phyloP scores from a whole-genome alignment of 495 filamentous ascomycete species.

The Penicillium cinerascens region DNA sequence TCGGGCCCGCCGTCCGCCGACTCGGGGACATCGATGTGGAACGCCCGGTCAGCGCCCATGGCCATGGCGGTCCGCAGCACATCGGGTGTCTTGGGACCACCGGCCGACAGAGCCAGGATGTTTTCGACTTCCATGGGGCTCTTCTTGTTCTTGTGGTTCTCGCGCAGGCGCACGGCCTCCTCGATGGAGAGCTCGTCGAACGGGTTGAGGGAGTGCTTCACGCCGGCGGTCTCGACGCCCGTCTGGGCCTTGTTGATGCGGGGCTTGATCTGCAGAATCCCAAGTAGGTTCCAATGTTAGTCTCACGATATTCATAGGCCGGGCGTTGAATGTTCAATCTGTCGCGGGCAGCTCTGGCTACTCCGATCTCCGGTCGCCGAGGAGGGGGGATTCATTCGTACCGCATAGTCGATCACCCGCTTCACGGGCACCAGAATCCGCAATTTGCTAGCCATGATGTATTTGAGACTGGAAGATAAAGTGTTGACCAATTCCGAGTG shows the following conservation, averaged over 20 bases:
- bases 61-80: conserved; percentile 94
- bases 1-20: conserved; percentile 59
- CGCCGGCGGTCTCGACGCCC: conserved; percentile 82
- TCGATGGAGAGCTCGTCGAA: conserved; percentile 98
- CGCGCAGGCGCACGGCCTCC: conserved; percentile 89
- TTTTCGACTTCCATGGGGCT: conserved; percentile 62
- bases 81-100: conserved; percentile 81
- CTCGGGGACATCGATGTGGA: conserved; percentile 74
- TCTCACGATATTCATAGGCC: not conserved
- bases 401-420: conserved; percentile 98
- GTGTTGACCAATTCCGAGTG: conserved; percentile 13
- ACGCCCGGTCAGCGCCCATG: conserved; percentile 90
- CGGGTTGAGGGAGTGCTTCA: conserved; percentile 98
- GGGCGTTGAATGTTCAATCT: not conserved
- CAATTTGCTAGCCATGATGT: conserved; percentile 69
- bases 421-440: conserved; percentile 95
- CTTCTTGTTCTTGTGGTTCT: conserved; percentile 49
- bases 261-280: conserved; percentile 74
- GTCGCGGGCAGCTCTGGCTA: not conserved
- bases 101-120: conserved; percentile 85
- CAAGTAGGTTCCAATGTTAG: conserved; percentile 4
- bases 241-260: conserved; percentile 96
- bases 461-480: conserved; percentile 4
- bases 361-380: conserved; percentile 11
- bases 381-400: conserved; percentile 42